These are phyloP conservation scores for Myxozyma mucilagina DNA, from an alignment of 805 yeast genomes.

Conservation along the genomic window DNA sequence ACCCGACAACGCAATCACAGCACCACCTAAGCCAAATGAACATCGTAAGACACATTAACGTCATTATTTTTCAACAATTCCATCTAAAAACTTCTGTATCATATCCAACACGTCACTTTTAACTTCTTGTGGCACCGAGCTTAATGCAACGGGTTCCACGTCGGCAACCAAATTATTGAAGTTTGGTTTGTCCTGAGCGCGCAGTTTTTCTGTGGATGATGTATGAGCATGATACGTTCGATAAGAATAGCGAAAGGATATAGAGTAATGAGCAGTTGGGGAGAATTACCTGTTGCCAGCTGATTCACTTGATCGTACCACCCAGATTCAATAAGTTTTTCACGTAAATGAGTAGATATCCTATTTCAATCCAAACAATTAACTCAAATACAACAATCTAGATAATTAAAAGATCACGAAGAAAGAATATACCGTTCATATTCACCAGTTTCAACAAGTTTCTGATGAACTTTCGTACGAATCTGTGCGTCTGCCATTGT, in stretches of 20 bases:
- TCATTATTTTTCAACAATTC: conserved; percentile 15
- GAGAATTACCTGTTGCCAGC: conserved; percentile 51
- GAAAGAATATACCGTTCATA: conserved; percentile 57
- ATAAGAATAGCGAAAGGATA: background rate
- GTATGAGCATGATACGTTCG: too few relatives aligned
- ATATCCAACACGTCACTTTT: conserved; percentile 58
- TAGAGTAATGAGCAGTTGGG: background rate
- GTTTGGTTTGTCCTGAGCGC: conserved; percentile 48
- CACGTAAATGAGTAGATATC: conserved; percentile 62
- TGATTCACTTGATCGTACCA: conserved; percentile 79
- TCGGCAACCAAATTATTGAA: conserved; percentile 54
- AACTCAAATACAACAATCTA: too few relatives aligned
- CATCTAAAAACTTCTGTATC: conserved; percentile 45
- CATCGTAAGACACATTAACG: background rate
- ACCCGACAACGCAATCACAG: background rate
- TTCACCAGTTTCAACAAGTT: conserved; percentile 73
- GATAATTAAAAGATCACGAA: background rate
- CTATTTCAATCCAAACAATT: too few relatives aligned
- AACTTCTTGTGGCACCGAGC: conserved; percentile 66
- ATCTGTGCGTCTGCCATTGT: conserved; percentile 28
- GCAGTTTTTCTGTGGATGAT: conserved; percentile 41
- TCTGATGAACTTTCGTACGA: conserved; percentile 61
- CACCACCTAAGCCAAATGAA: background rate
- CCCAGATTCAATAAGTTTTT: conserved; percentile 71
- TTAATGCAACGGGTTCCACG: conserved; percentile 66